phyloP scores from a whole-genome alignment of 2,329 filamentous ascomycete genomes.

The Arthrobotrys musiformis region DNA sequence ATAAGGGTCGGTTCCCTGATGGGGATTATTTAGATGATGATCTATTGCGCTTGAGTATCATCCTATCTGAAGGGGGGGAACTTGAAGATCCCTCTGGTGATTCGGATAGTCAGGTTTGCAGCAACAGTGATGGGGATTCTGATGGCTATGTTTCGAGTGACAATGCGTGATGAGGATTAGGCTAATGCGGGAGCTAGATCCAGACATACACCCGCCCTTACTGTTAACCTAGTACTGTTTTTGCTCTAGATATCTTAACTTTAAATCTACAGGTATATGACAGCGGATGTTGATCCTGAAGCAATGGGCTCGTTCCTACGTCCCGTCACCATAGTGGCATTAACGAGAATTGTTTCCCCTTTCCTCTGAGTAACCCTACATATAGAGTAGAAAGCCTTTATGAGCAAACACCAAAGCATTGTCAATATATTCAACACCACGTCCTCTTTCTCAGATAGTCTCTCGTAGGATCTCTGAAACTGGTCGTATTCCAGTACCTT shows the following conservation, averaged over 20 bases:
- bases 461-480: constrained; percentile 76
- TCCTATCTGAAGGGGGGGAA: too few species aligned
- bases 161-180: not conserved
- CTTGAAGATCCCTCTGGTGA: too few species aligned
- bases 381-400: not conserved
- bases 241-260: too few species aligned
- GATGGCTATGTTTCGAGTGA: not conserved
- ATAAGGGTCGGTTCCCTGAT: not conserved
- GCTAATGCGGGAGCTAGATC: not conserved
- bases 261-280: not conserved
- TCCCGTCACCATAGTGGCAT: constrained; percentile 36
- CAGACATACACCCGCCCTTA: too few species aligned
- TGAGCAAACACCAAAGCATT: constrained; percentile 1
- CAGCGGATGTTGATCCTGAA: not conserved
- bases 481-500: constrained; percentile 80
- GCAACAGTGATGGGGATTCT: not conserved
- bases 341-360: constrained; percentile 19
- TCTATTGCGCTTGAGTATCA: too few species aligned
- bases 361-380: not conserved
- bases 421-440: not conserved
- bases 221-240: too few species aligned
- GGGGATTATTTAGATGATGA: not conserved
- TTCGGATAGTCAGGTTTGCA: too few species aligned
- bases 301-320: constrained; percentile 17
- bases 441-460: constrained; percentile 65